Conservation (phyloP, 345 rosid species). For the Boechera stricta region DNA sequence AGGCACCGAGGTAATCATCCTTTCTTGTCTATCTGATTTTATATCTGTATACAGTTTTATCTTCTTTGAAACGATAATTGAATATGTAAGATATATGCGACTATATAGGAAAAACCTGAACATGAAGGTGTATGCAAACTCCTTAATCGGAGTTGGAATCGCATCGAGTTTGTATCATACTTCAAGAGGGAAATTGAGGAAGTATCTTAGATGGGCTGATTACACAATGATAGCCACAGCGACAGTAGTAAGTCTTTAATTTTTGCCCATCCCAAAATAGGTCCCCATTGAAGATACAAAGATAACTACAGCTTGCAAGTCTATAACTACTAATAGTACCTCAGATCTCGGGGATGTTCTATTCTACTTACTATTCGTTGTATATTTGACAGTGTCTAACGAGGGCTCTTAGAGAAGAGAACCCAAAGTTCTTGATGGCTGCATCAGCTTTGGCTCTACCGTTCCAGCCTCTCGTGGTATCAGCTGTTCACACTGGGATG, state of each 20-base stretch:
- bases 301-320: neutral
- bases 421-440: slow-evolving; percentile 90
- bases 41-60: neutral
- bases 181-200: slow-evolving; percentile 81
- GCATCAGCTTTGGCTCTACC: slow-evolving; percentile 79
- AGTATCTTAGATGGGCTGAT: slow-evolving; percentile 87
- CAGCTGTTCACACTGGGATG: slow-evolving; percentile 92
- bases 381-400: slow-evolving; percentile 69
- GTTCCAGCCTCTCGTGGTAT: slow-evolving; percentile 90
- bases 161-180: slow-evolving; percentile 87
- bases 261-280: neutral
- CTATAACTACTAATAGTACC: neutral
- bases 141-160: slow-evolving; percentile 91
- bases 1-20: slow-evolving; percentile 77
- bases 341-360: neutral
- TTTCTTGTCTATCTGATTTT: neutral
- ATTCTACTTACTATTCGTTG: neutral
- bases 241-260: slow-evolving; percentile 63
- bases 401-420: slow-evolving; percentile 81
- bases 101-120: slow-evolving; percentile 68
- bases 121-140: slow-evolving; percentile 86
- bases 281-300: neutral
- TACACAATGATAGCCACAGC: slow-evolving; percentile 94
- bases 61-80: neutral
- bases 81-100: neutral